A percentile compares a stretch with the other conserved stretches of the same genome.
phyloP scores from a whole-genome alignment of 345 rosid genomes.

The Erodium maritimum region DNA sequence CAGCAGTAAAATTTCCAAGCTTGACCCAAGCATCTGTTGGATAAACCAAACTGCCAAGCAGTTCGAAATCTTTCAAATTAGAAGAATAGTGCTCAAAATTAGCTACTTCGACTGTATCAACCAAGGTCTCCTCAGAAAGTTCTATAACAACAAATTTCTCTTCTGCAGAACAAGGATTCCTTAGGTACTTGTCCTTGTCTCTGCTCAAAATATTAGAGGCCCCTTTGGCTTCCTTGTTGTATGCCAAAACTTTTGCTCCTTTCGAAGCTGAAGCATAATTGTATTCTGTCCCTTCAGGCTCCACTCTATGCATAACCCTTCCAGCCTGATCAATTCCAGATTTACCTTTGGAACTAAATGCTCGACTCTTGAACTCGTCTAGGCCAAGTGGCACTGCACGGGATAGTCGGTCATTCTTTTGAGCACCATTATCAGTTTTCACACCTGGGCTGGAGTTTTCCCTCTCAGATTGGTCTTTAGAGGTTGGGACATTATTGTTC shows the following conservation, averaged over 20 bases:
- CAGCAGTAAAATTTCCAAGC: conserved; percentile 42
- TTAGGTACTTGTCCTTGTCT: conserved; percentile 47
- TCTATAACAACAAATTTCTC: conserved; percentile 42
- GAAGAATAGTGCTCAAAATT: conserved; percentile 51
- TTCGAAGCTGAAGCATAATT: conserved; percentile 45
- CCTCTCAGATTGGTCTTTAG: conserved; percentile 15
- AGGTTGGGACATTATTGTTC: conserved; percentile 9
- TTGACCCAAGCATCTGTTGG: conserved; percentile 38
- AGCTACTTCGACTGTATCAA: conserved; percentile 36
- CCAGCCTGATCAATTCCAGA: conserved; percentile 24
- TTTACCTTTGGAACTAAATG: conserved; percentile 25
- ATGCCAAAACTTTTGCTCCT: conserved; percentile 43
- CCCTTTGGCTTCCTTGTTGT: conserved; percentile 50
- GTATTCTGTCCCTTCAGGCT: conserved; percentile 40
- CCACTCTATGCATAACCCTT: conserved; percentile 30
- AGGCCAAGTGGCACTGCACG: conserved; percentile 28
- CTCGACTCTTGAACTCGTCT: conserved; percentile 43
- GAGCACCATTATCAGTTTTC: conserved; percentile 11
- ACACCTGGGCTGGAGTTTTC: conserved; percentile 15
- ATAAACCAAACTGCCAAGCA: conserved; percentile 43
- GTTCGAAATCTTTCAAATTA: conserved; percentile 36
- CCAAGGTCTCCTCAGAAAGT: conserved; percentile 48
- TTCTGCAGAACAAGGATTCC: conserved; percentile 48
- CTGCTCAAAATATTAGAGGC: conserved; percentile 37
- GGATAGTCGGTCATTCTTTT: conserved; percentile 14